Conservation (phyloP, 805 yeast genomes). For the Schizosaccharomyces pombe region DNA sequence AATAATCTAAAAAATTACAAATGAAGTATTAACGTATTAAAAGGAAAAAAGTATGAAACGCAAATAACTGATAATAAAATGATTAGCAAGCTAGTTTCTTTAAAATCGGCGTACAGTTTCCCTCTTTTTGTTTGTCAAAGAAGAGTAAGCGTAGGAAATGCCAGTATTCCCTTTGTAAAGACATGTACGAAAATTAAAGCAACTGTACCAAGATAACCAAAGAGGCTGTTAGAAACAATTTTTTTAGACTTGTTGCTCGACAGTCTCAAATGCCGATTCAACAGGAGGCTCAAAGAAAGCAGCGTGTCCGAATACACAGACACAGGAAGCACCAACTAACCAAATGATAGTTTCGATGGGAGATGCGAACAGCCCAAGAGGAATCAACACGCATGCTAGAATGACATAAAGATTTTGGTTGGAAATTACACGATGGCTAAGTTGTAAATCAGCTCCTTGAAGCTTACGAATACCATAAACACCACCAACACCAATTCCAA, state of each 20-base stretch:
- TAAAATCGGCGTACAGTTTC: too few relatives aligned
- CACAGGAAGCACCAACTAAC: slow-evolving; percentile 70
- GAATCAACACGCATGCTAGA: slow-evolving; percentile 40
- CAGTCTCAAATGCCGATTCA: slow-evolving; percentile 60
- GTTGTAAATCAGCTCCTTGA: slow-evolving; percentile 58
- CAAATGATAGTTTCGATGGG: slow-evolving; percentile 78
- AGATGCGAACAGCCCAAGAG: slow-evolving; percentile 66
- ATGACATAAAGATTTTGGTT: slow-evolving; percentile 69
- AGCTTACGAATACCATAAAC: slow-evolving; percentile 54
- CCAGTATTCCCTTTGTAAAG: too few relatives aligned
- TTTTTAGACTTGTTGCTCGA: slow-evolving; percentile 29
- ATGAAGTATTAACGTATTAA: too few relatives aligned
- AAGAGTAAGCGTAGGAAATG: too few relatives aligned
- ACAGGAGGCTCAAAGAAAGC: slow-evolving; percentile 82
- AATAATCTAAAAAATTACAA: too few relatives aligned
- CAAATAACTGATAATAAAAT: too few relatives aligned
- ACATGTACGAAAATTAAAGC: too few relatives aligned
- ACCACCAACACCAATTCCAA: slow-evolving; percentile 48
- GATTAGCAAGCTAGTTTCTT: too few relatives aligned
- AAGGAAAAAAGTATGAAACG: too few relatives aligned
- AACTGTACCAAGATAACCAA: neutral
- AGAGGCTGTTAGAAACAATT: neutral
- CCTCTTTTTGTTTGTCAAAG: too few relatives aligned
- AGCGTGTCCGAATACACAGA: slow-evolving; percentile 65
- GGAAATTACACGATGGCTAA: slow-evolving; percentile 34